Evolutionary conservation across 306 rosid species (phyloP), one percentile per base, ranked within the genome.

Genomic region (Fragaria ananassa): DNA sequence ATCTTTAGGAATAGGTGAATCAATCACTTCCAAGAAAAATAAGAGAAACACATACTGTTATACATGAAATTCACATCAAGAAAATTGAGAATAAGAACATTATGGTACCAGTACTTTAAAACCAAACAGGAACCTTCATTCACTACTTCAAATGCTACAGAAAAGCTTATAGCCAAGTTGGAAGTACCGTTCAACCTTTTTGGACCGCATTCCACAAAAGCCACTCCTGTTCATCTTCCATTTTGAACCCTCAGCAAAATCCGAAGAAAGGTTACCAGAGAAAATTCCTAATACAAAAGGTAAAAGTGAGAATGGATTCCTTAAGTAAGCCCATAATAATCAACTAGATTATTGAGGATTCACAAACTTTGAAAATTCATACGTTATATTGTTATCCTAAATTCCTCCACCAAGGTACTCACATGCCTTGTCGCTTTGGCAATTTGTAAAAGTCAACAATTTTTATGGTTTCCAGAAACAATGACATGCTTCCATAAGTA

Each of bases 141-240:
- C 41, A 5, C 41, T 37, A 49, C 53, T 41, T 41, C 1, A 41
- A 41, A 41, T 46, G 49, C 39, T 10, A 46, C 56, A 45, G 14
- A 80, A 78, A 12, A 76, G 65, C 67, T 61, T 5, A 49, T 0
- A 71, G 47, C 67, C 65, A 58, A 25, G 56, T 75, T 60, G n/a
- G 31, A 68, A 64, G 81, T 14, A 78, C 23, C 3, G 10, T 44
- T 42, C 68, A 69, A 90, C 97, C 98, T 88, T 90, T 82, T 88
- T 93, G 31, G 98, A 93, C 44, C 96, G 93, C 98, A 93, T 93
- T 79, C 98, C 97, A 68, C 97, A 93, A 75, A 91, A 93, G 31
- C 98, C 98, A 83, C 96, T 77, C 29, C 98, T 82, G 58, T 54
- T 23, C 41, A 93, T 85, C 41, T 80, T 93, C 96, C 91, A 93